Percentiles rank a stretch among this genome's conserved stretches.
Evolutionary conservation across 2,329 filamentous ascomycete genomes (phyloP).

Genomic region (Neobulgaria alba): DNA sequence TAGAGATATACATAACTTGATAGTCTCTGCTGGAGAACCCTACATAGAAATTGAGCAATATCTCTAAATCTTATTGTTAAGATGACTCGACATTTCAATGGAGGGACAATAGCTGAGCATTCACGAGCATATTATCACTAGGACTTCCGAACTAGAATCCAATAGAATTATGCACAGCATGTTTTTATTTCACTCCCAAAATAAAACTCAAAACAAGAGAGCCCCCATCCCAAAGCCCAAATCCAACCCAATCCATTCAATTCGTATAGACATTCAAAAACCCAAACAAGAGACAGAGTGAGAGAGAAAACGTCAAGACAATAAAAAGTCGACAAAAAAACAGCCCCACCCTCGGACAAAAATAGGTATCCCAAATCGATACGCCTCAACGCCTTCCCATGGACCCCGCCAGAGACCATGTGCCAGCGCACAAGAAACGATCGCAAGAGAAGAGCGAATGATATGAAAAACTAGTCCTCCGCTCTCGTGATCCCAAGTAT

Average conservation of each 20-base stretch:
- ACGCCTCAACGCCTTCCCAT: conserved; percentile 25
- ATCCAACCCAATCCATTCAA: not conserved
- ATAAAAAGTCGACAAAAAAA: not conserved
- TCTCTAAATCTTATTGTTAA: too few species aligned
- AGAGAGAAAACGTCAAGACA: too few species aligned
- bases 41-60: too few species aligned
- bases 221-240: not conserved
- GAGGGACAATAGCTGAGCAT: too few species aligned
- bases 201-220: not conserved
- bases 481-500: conserved; percentile 1
- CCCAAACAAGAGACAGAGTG: not conserved
- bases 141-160: too few species aligned
- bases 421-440: conserved; percentile 23
- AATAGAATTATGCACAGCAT: too few species aligned
- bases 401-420: conserved; percentile 21
- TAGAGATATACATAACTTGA: too few species aligned
- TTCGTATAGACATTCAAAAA: not conserved
- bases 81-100: too few species aligned
- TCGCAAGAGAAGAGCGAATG: conserved; percentile 17
- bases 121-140: too few species aligned
- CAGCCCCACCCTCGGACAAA: too few species aligned
- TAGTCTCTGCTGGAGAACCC: too few species aligned
- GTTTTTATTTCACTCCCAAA: not conserved
- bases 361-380: conserved; percentile 19
- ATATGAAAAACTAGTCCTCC: conserved; percentile 12